Conservation (phyloP, 805 yeast genomes). For the Zygoascus biomembranicola region DNA sequence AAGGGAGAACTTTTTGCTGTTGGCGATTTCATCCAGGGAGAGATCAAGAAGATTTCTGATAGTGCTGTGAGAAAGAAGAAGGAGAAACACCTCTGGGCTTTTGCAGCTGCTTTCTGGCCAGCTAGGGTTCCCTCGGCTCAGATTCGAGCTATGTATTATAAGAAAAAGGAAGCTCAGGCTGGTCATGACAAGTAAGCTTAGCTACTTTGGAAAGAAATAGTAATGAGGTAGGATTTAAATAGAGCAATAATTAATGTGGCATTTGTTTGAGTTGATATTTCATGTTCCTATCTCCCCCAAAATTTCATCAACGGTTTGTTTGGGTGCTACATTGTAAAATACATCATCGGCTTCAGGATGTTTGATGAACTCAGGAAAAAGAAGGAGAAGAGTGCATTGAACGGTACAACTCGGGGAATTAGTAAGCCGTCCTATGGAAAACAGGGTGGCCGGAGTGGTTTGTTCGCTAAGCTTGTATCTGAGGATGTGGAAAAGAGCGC, state of each 20-base stretch:
- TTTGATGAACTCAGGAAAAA: not conserved
- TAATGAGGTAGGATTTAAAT: too few relatives aligned
- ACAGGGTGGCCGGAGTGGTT: not conserved
- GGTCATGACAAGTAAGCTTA: not conserved
- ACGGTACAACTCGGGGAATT: not conserved
- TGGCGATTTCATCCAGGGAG: slow-evolving; percentile 58
- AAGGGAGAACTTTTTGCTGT: slow-evolving; percentile 60
- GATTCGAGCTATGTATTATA: slow-evolving; percentile 63
- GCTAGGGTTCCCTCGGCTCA: slow-evolving; percentile 60
- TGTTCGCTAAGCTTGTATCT: not conserved
- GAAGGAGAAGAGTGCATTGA: not conserved
- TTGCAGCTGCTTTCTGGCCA: slow-evolving; percentile 83
- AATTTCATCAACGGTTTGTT: too few relatives aligned
- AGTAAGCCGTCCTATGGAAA: not conserved
- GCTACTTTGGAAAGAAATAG: too few relatives aligned
- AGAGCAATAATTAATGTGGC: too few relatives aligned
- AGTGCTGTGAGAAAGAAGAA: slow-evolving; percentile 29
- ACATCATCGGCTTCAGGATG: not conserved
- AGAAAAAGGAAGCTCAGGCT: slow-evolving; percentile 12
- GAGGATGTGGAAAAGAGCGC: not conserved
- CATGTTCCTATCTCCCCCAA: too few relatives aligned
- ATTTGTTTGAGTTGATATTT: too few relatives aligned
- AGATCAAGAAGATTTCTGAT: slow-evolving; percentile 21
- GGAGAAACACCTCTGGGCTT: slow-evolving; percentile 72
- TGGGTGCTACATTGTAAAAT: too few relatives aligned